phyloP scores from a whole-genome alignment of 768 basidiomycete genomes.

The Kwoniella mangroviensis region DNA sequence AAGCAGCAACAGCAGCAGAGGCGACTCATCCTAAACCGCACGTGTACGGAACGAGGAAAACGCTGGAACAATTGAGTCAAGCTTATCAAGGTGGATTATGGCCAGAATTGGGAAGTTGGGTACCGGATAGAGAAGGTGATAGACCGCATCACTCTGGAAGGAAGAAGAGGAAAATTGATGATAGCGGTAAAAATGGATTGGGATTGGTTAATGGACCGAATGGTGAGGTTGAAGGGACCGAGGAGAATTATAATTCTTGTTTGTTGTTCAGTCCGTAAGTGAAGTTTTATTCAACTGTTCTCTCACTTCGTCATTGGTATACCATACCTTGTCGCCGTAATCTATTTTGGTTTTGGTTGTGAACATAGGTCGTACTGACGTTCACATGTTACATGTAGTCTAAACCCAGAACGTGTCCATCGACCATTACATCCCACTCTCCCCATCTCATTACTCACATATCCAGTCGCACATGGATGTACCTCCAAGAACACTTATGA shows the following conservation, averaged over 20 bases:
- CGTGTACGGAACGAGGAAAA: slow-evolving; percentile 41
- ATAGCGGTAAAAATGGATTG: neutral
- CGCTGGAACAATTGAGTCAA: slow-evolving; percentile 40
- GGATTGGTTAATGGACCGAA: slow-evolving; percentile 13
- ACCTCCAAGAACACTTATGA: slow-evolving; percentile 66
- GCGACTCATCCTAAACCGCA: slow-evolving; percentile 30
- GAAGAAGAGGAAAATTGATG: slow-evolving; percentile 8
- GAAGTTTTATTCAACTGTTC: neutral
- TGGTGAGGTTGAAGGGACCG: slow-evolving; percentile 2
- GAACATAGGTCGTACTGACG: no score
- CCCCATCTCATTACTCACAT: slow-evolving; percentile 64
- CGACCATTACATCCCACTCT: slow-evolving; percentile 60
- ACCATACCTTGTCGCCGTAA: neutral
- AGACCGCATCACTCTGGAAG: neutral
- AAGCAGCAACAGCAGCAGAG: neutral
- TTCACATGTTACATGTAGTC: no score
- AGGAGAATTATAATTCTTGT: slow-evolving; percentile 25
- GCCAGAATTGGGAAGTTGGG: slow-evolving; percentile 55
- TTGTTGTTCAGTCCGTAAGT: slow-evolving; percentile 43
- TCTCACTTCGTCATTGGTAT: neutral
- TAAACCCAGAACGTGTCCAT: slow-evolving; percentile 23
- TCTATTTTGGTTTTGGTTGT: neutral
- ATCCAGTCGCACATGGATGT: slow-evolving; percentile 73
- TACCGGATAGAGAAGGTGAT: slow-evolving; percentile 20
- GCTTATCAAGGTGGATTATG: slow-evolving; percentile 53